phyloP scores from a whole-genome alignment of 306 rosid genomes.

The Canavalia gladiata region DNA sequence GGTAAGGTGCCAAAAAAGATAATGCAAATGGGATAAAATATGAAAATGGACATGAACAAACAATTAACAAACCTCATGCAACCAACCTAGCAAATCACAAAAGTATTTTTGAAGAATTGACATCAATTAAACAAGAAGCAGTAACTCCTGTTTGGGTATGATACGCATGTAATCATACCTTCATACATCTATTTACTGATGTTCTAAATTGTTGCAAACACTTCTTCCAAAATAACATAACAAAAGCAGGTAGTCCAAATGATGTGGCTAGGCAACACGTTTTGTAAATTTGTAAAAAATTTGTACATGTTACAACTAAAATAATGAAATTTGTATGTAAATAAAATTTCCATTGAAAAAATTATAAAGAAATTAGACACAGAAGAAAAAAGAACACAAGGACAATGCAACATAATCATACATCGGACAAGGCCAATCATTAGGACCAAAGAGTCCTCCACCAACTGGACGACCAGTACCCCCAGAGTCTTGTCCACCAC shows the following conservation, averaged over 20 bases:
- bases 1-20: constrained; percentile 15
- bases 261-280: constrained; percentile 5
- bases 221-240: constrained; percentile 24
- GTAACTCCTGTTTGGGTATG: not conserved
- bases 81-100: constrained; percentile 18
- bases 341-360: constrained; percentile 14
- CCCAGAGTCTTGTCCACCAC: constrained; percentile 73
- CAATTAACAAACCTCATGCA: constrained; percentile 13
- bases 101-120: not conserved
- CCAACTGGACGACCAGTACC: constrained; percentile 72
- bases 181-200: constrained; percentile 21
- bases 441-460: constrained; percentile 97
- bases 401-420: constrained; percentile 46
- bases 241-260: constrained; percentile 16
- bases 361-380: constrained; percentile 20
- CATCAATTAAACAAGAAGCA: constrained; percentile 38
- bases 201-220: constrained; percentile 7
- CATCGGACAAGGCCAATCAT: constrained; percentile 99
- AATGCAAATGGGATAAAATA: not conserved
- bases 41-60: not conserved
- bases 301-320: constrained; percentile 36
- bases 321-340: constrained; percentile 12
- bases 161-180: constrained; percentile 1
- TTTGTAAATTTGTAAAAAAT: constrained; percentile 4
- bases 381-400: not conserved